Base-by-base conservation (phyloP, 75 land plant species). In the Larix kaempferi region DNA sequence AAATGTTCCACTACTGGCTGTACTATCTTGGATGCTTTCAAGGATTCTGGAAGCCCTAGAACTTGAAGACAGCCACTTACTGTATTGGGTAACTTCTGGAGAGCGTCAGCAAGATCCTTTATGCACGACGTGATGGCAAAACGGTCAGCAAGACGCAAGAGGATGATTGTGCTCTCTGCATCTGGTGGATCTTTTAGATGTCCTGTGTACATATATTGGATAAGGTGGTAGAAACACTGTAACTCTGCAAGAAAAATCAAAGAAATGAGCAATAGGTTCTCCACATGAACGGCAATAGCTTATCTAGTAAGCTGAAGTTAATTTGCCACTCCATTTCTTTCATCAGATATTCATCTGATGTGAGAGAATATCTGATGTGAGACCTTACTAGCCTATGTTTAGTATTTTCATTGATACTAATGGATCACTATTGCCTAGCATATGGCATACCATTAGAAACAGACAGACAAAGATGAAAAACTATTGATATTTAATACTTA, bases 141-240 rank as follows among this genome's bases (percentile, higher is more conserved):
- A 19, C 86, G 81, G 39, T 84, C 86, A 19, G 86, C 86, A 15
- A 84, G 71, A 33, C 79, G 69, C 27, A 84, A 67, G 44, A 84
- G 82, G 27, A 63, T 84, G 35, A 84, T 72, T 26, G 83, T 82
- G 64, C 76, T 55, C 56, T 84, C 86, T 37, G 82, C 82, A 71
- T 84, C 77, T 12, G 71, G 52, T 3, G 86, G 83, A 23, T 76
- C 83, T 16, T 52, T 26, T 76, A 84, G 62, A 14, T 71, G 76
- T 35, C 86, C 86, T 23, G 86, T 84, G 76, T 84, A 84, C 86
- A 84, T 84, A 74, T 84, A 84, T 59, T 73, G 79, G 33, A 84
- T 80, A n/a, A 84, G 86, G 56, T 84, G 72, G 75, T 39, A 57
- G 57, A 84, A 58, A 8, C 82, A 79, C 60, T 25, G 73, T 26